Conservation (phyloP, 371 early-diverging fungal species). For the Rhizomucor pusillus region DNA sequence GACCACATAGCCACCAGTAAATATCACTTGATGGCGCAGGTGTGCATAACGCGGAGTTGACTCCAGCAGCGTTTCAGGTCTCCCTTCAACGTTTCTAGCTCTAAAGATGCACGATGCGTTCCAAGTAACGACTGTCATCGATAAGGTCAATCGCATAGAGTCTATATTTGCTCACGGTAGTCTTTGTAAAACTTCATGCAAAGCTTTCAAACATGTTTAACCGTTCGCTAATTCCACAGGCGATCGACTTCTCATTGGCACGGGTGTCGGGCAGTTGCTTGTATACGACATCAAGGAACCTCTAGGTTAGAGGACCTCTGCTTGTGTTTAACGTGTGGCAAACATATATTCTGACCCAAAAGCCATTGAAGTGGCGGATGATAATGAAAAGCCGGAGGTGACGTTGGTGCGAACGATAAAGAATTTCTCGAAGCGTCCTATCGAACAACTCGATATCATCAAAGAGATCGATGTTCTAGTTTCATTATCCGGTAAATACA, state of each 20-base stretch:
- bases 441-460: constrained; percentile 77
- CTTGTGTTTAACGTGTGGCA: not conserved
- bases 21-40: too few relatives aligned
- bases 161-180: constrained; percentile 67
- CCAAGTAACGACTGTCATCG: constrained; percentile 67
- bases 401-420: constrained; percentile 66
- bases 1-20: too few relatives aligned
- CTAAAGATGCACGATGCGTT: constrained; percentile 65
- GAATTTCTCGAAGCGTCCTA: constrained; percentile 66
- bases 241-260: constrained; percentile 73
- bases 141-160: constrained; percentile 59
- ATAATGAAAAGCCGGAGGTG: constrained; percentile 50
- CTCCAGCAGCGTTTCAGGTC: constrained; percentile 1
- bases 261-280: constrained; percentile 65
- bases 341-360: not conserved
- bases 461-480: constrained; percentile 77
- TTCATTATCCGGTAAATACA: constrained; percentile 56
- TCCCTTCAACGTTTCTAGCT: not conserved
- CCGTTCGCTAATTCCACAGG: constrained; percentile 38
- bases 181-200: not conserved
- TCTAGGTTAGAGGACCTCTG: constrained; percentile 32
- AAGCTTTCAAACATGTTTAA: not conserved
- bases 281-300: constrained; percentile 71
- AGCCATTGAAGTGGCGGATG: constrained; percentile 33
- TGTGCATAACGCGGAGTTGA: too few relatives aligned